Conservation (phyloP, 2,329 filamentous ascomycete genomes). For the Pseudocercospora macadamiae region DNA sequence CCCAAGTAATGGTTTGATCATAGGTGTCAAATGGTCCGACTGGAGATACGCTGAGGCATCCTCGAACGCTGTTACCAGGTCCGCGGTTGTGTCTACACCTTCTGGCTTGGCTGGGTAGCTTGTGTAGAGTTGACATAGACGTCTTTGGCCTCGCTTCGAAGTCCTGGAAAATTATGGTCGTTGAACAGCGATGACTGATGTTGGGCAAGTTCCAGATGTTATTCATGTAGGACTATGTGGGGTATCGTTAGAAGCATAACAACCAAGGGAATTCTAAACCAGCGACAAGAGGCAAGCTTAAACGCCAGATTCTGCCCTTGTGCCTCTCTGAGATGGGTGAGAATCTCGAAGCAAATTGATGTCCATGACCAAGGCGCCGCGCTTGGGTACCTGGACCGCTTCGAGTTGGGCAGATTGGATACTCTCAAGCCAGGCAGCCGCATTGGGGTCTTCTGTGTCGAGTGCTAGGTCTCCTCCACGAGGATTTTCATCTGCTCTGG, state of each 20-base stretch:
- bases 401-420: slow-evolving; percentile 30
- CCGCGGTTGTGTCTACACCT: too few species aligned
- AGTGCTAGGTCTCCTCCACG: neutral
- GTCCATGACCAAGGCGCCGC: slow-evolving; percentile 35
- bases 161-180: too few species aligned
- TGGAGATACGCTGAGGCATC: too few species aligned
- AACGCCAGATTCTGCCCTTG: slow-evolving; percentile 1
- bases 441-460: slow-evolving; percentile 24
- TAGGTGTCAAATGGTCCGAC: too few species aligned
- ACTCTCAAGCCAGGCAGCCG: slow-evolving; percentile 38
- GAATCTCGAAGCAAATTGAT: slow-evolving; percentile 20
- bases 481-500: slow-evolving; percentile 3
- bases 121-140: too few species aligned
- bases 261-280: neutral
- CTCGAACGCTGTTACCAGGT: too few species aligned
- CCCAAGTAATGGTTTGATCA: too few species aligned
- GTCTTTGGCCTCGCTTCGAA: too few species aligned
- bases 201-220: neutral
- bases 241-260: neutral
- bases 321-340: slow-evolving; percentile 2
- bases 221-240: neutral
- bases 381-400: slow-evolving; percentile 32
- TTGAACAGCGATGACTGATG: too few species aligned
- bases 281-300: neutral
- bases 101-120: too few species aligned